Percentiles rank a stretch among this genome's conserved stretches.
Conservation (phyloP, 176 grass and related monocot species). For the Triticum dicoccoides region DNA sequence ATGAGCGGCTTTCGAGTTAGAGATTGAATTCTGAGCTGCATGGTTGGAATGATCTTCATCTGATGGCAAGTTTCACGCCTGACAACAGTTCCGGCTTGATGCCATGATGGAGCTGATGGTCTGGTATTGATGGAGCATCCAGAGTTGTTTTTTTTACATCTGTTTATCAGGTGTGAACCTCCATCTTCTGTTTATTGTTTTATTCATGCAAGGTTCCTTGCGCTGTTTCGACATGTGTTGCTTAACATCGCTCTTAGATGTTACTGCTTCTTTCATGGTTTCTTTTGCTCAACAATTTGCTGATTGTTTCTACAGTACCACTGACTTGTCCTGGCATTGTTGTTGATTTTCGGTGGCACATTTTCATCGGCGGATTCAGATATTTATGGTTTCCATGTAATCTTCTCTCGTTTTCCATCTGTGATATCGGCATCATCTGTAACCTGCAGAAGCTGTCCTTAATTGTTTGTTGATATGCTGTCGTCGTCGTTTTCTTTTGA, state of each 20-base stretch:
- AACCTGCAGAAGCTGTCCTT: background rate
- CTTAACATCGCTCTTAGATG: background rate
- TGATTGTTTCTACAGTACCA: background rate
- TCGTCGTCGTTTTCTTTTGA: background rate
- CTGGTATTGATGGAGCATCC: background rate
- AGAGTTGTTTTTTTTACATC: background rate
- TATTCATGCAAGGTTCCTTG: background rate
- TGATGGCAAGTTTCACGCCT: background rate
- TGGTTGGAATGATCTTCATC: slow-evolving; percentile 15
- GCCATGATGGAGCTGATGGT: background rate
- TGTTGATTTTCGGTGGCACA: background rate
- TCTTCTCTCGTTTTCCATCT: slow-evolving; percentile 2
- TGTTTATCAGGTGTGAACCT: background rate
- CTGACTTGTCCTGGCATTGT: background rate
- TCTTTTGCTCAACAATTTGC: background rate
- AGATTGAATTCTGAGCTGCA: background rate
- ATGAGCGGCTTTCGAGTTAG: slow-evolving; percentile 10
- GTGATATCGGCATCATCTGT: background rate
- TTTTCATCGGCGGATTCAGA: background rate
- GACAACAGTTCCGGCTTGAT: background rate
- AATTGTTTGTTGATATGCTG: background rate
- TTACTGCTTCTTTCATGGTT: background rate
- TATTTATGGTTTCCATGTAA: background rate
- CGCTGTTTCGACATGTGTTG: background rate
- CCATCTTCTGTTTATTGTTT: background rate